Evolutionary conservation across 2,329 filamentous ascomycete genomes (phyloP), one percentile per base, ranked within the genome.

Genomic region (Xylogone sp.): DNA sequence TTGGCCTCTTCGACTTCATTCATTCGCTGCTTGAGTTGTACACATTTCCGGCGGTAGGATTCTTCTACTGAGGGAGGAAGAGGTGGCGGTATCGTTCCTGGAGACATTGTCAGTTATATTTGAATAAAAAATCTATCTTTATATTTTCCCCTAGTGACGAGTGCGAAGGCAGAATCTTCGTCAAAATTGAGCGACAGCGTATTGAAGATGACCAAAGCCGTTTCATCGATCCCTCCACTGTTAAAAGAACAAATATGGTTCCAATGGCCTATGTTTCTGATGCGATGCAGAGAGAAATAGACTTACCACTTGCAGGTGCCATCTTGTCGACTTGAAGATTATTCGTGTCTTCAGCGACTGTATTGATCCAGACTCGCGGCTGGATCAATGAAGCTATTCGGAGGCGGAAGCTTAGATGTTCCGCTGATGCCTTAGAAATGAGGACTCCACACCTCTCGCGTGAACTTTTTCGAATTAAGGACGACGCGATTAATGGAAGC

Each of bases 21-120:
- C 57, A 94, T 89, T 55, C 94, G 88, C 62, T 90, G 88, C 73
- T 95, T 95, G 20, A 99, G 82, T 62, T 95, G 88, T 67, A 97
- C 90, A 70, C 93, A 97, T 82, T 99, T 97, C 58, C 90, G 84
- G 64, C 94, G 91, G 72, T 97, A 99, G 47, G 93, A 92, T 68
- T 93, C 87, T 71, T 99, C 93, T 56, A 97, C 91, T 16, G 91
- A 96, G 16, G 94, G 93, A 19, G 93, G 90, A 3, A 87, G 76
- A 42, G 82, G 71, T 16, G 83, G 81, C 24, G 82, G 82, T 50
- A 81, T 74, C 55, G 74, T 72, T 68, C 64, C 68, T 70, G 62
- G 29, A 52, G 44, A 24, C 18, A 27, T 43, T 21, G 21, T 53
- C 43, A 44, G 44, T 43, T 47, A 19, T 29, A 39, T 27, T 12